These are phyloP conservation scores for Fusarium oligoseptatum DNA, from an alignment of 2,329 filamentous ascomycete genomes.

Conservation along the genomic window DNA sequence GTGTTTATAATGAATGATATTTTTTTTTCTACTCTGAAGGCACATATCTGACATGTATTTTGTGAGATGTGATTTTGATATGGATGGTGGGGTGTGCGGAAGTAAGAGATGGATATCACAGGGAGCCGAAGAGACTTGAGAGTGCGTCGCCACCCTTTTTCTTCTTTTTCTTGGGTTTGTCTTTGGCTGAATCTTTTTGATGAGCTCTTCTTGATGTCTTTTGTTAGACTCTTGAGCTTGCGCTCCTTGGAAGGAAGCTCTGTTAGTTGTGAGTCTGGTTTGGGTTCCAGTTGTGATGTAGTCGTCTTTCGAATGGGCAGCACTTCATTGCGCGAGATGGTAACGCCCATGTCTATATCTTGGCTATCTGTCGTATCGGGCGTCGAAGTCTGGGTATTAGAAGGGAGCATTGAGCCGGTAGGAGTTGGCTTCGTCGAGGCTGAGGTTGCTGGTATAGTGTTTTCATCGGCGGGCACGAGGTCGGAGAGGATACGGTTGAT, in stretches of 20 bases:
- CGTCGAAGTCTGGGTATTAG: background rate
- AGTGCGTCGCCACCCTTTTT: conserved; percentile 74
- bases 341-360: conserved; percentile 46
- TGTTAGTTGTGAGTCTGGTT: conserved; percentile 6
- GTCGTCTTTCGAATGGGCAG: conserved; percentile 10
- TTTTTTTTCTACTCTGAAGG: conserved; percentile 32
- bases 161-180: conserved; percentile 67
- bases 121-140: conserved; percentile 77
- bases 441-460: background rate
- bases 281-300: background rate
- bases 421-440: background rate
- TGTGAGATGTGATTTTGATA: background rate
- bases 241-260: conserved; percentile 3
- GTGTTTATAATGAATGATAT: conserved; percentile 47
- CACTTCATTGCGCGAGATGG: conserved; percentile 46
- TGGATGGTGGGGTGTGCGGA: background rate
- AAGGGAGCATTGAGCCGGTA: background rate
- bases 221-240: conserved; percentile 14
- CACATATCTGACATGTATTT: background rate
- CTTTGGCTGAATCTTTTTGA: conserved; percentile 54
- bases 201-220: conserved; percentile 40
- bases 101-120: too few relatives aligned
- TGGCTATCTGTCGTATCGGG: background rate
- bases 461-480: conserved; percentile 46
- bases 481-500: conserved; percentile 61